Evolutionary conservation across 169 alveolate genomes (phyloP).

Genomic region (Cyclospora cayetanensis): DNA sequence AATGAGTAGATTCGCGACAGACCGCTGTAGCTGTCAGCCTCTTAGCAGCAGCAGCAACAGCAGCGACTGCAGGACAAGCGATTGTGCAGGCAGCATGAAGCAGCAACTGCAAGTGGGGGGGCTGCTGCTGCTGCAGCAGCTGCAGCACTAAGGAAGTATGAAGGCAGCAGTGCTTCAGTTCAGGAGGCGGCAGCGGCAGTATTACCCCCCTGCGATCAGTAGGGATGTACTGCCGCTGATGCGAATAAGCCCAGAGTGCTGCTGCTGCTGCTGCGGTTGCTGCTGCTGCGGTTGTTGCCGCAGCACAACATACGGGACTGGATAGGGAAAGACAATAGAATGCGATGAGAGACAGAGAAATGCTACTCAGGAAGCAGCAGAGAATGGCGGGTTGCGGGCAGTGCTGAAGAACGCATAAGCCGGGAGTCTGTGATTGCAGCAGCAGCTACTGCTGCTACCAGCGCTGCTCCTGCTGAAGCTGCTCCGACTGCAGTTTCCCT

Average conservation of each 20-base stretch:
- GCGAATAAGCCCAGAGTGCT: slow-evolving; percentile 44
- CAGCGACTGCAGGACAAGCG: slow-evolving; percentile 29
- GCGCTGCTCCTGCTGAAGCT: not conserved
- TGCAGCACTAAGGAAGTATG: slow-evolving; percentile 21
- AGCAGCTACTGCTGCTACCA: not conserved
- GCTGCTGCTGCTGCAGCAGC: slow-evolving; percentile 15
- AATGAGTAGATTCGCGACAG: not conserved
- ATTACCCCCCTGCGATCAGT: not conserved
- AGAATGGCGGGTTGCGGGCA: slow-evolving; percentile 48
- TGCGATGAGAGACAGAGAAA: slow-evolving; percentile 53
- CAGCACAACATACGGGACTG: slow-evolving; percentile 27
- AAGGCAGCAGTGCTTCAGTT: slow-evolving; percentile 43
- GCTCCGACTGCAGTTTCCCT: slow-evolving; percentile 26
- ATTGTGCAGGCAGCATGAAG: not conserved
- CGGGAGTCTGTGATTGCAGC: slow-evolving; percentile 31
- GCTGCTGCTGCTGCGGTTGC: slow-evolving; percentile 56
- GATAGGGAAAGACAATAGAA: slow-evolving; percentile 50
- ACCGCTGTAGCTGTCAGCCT: not conserved
- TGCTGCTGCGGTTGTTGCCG: slow-evolving; percentile 53
- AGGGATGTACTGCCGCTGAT: slow-evolving; percentile 14
- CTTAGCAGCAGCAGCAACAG: not conserved
- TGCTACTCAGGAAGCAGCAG: slow-evolving; percentile 56
- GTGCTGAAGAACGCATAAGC: slow-evolving; percentile 12
- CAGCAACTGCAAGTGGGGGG: slow-evolving; percentile 23
- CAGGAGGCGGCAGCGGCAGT: slow-evolving; percentile 4